Base-by-base conservation (phyloP, 2,329 filamentous ascomycete genomes). In the Delphinella strobiligena region DNA sequence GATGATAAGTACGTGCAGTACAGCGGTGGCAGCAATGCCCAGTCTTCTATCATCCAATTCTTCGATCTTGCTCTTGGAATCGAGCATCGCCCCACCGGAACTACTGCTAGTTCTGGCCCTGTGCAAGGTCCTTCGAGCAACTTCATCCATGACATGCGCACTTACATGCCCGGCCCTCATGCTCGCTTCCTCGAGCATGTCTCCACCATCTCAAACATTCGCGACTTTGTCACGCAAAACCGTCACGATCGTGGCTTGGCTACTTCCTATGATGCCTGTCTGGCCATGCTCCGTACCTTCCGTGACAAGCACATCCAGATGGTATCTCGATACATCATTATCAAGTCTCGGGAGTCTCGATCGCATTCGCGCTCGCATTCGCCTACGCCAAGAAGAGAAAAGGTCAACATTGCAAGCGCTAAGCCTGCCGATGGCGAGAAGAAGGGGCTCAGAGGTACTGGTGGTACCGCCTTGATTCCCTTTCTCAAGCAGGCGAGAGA, bases 401-500 rank as follows among this genome's bases (percentile, higher is more conserved):
- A 54, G 15, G 49, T 74, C 38, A 85, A 88, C 48, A 68, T 88
- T 10, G 78, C 78, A 2, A 69, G 73, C 2, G 71, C 74, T 1
- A 73, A 72, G 2, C 61, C 43, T 19, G 45, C 30, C 15, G 37
- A 44, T 9, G 54, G 58, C 12, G 49, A 55, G 44, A 58, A 51
- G 60, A 73, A 71, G 49, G 80, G 80, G 37, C 72, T 94, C 19
- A 84, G 82, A 33, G 91, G 91, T 2, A 98, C 91, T 0, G 91
- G 91, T 11, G 91, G 91, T 12, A 96, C 91, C 0, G 84, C 88
- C 0, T 67, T 98, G 41, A 95, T 98, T 41, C 85, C 89, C 0
- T 98, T 98, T 62, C 67, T 98, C 45, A 95, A 96, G 62, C 91
- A 98, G 62, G 91, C 91, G 4, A 74, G 91, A 19, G 88, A 98